Percentiles rank a stretch among this genome's conserved stretches.
Conservation (phyloP, 1,139 yeast species). For the Taphrina sp. region DNA sequence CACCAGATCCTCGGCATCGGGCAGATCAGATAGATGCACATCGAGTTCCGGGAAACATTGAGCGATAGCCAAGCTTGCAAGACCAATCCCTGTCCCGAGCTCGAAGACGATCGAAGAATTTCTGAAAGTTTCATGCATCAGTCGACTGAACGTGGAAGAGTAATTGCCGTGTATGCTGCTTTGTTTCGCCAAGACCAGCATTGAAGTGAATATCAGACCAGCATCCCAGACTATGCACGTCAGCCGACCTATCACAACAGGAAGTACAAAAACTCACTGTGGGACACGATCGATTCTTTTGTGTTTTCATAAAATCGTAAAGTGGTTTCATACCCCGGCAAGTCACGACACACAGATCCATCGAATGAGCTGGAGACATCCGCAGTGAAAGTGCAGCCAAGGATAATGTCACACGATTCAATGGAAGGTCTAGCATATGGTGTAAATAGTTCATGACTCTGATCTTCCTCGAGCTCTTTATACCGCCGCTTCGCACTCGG, state of each 20-base stretch:
- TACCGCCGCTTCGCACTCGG: not conserved
- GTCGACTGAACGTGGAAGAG: not conserved
- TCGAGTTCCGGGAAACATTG: not conserved
- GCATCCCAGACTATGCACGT: slow-evolving; percentile 22
- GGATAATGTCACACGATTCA: not conserved
- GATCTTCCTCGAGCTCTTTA: no score
- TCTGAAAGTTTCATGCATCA: not conserved
- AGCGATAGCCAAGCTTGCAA: slow-evolving; percentile 10
- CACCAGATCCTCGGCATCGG: slow-evolving; percentile 7
- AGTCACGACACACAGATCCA: not conserved
- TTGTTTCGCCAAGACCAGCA: not conserved
- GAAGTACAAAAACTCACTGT: not conserved
- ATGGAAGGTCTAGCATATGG: no score
- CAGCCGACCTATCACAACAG: not conserved
- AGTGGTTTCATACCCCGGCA: not conserved
- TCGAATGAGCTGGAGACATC: not conserved
- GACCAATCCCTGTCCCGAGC: slow-evolving; percentile 24
- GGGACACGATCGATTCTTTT: slow-evolving; percentile 24
- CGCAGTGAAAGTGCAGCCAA: not conserved
- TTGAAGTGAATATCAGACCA: slow-evolving; percentile 7
- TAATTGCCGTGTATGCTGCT: not conserved
- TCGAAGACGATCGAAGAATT: slow-evolving; percentile 3
- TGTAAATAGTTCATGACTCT: no score
- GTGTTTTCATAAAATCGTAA: not conserved
- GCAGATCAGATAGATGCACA: slow-evolving; percentile 15